Evolutionary conservation across 371 early-diverging fungal species (phyloP).

Genomic region (Mortierella sp.): DNA sequence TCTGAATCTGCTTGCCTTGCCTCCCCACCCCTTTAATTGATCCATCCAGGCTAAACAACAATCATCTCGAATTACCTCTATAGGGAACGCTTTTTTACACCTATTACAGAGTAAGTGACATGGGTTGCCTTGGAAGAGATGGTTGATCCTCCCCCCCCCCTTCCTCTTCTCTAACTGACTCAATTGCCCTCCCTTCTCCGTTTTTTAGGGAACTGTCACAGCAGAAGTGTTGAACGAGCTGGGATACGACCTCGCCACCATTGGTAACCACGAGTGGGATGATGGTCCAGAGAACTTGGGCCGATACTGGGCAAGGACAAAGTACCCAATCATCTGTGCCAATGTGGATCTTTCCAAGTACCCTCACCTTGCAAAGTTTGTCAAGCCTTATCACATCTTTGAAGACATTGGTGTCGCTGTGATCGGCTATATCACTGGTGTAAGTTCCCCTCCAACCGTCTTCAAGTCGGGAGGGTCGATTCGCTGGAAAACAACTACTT

Average conservation of each 20-base stretch:
- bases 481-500: too few relatives aligned
- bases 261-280: slow-evolving; percentile 81
- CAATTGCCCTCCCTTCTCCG: not conserved
- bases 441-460: slow-evolving; percentile 12
- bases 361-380: slow-evolving; percentile 56
- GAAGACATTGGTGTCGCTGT: slow-evolving; percentile 68
- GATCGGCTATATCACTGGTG: slow-evolving; percentile 74
- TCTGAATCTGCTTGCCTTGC: too few relatives aligned
- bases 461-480: too few relatives aligned
- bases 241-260: slow-evolving; percentile 61
- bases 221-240: slow-evolving; percentile 65
- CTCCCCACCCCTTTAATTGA: too few relatives aligned
- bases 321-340: slow-evolving; percentile 72
- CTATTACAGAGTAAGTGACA: slow-evolving; percentile 50
- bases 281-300: slow-evolving; percentile 66
- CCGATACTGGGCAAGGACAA: slow-evolving; percentile 60
- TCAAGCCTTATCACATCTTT: slow-evolving; percentile 76
- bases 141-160: not conserved
- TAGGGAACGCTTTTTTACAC: slow-evolving; percentile 74
- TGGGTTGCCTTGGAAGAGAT: not conserved
- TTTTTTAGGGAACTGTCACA: slow-evolving; percentile 56
- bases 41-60: too few relatives aligned
- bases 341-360: slow-evolving; percentile 64
- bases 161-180: not conserved
- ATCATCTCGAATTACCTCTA: too few relatives aligned